A percentile compares a stretch with the other conserved stretches of the same genome.
These are phyloP conservation scores for Dactylis glomerata DNA, from an alignment of 176 grass and related monocot species.

Conservation along the genomic window DNA sequence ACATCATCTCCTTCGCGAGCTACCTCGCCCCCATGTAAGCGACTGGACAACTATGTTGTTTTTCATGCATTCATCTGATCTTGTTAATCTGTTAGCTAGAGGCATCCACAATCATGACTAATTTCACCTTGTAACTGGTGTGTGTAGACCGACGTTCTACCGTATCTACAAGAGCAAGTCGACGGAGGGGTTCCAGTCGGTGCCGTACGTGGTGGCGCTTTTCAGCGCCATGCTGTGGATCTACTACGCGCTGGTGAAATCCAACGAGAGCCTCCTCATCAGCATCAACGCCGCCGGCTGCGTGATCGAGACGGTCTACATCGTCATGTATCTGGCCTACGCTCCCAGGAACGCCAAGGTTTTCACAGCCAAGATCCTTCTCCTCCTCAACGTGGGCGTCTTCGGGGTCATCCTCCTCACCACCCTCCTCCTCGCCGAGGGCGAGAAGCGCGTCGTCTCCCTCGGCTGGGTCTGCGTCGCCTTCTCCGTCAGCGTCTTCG, in stretches of 20 bases:
- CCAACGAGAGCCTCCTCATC: conserved; percentile 60
- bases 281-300: conserved; percentile 66
- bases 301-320: conserved; percentile 75
- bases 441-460: conserved; percentile 15
- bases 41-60: background rate
- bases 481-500: conserved; percentile 71
- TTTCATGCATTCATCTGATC: background rate
- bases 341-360: conserved; percentile 50
- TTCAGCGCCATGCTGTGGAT: conserved; percentile 95
- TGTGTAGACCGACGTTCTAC: conserved; percentile 60
- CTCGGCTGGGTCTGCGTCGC: conserved; percentile 79
- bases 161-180: conserved; percentile 69
- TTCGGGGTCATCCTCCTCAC: conserved; percentile 60
- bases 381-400: conserved; percentile 48
- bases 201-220: conserved; percentile 83
- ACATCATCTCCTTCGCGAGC: conserved; percentile 81
- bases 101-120: background rate
- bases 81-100: background rate
- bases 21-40: conserved; percentile 75
- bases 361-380: conserved; percentile 63
- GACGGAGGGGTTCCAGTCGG: conserved; percentile 76
- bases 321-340: conserved; percentile 62
- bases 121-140: background rate
- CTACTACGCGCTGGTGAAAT: conserved; percentile 78
- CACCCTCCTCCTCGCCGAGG: conserved; percentile 43